Percentiles rank a stretch among this genome's conserved stretches.
Evolutionary conservation across 352 stramenopile genomes (phyloP).

Genomic region (Phytophthora pini): DNA sequence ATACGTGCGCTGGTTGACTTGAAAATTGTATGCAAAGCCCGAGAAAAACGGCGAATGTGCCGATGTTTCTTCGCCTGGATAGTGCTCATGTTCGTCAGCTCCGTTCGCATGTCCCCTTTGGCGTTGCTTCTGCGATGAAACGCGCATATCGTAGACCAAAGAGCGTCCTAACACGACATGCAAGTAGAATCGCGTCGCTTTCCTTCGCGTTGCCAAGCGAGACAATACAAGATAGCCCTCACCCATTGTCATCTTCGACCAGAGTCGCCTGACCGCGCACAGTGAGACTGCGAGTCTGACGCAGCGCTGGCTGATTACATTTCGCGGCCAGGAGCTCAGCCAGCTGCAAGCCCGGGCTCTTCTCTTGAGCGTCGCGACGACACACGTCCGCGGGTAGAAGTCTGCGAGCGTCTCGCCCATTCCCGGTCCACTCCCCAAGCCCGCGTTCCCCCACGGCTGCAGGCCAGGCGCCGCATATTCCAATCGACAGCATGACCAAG

Average conservation of each 20-base stretch:
- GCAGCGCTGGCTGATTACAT: constrained; percentile 6
- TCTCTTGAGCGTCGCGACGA: constrained; percentile 34
- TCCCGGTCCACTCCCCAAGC: constrained; percentile 32
- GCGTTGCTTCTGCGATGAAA: constrained; percentile 5
- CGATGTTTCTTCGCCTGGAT: constrained; percentile 9
- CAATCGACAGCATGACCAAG: constrained; percentile 45
- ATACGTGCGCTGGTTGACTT: constrained; percentile 7
- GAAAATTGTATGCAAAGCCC: constrained; percentile 10
- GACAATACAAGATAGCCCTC: neutral
- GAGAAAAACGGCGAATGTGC: constrained; percentile 2
- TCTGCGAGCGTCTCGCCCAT: constrained; percentile 4
- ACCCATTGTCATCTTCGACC: constrained; percentile 1
- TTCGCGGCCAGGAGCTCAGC: constrained; percentile 15
- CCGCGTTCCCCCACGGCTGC: constrained; percentile 18
- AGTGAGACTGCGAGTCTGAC: constrained; percentile 13
- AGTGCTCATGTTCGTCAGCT: constrained; percentile 15
- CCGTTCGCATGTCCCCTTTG: constrained; percentile 12
- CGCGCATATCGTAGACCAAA: constrained; percentile 1
- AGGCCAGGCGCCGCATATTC: constrained; percentile 23
- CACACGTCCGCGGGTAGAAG: constrained; percentile 37
- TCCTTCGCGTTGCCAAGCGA: constrained; percentile 1
- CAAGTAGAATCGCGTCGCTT: constrained; percentile 6
- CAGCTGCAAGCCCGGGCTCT: constrained; percentile 29
- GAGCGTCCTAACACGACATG: neutral
- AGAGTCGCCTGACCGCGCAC: neutral